Conservation (phyloP, 73 alveolate genomes). For the Breviolum minutum region DNA sequence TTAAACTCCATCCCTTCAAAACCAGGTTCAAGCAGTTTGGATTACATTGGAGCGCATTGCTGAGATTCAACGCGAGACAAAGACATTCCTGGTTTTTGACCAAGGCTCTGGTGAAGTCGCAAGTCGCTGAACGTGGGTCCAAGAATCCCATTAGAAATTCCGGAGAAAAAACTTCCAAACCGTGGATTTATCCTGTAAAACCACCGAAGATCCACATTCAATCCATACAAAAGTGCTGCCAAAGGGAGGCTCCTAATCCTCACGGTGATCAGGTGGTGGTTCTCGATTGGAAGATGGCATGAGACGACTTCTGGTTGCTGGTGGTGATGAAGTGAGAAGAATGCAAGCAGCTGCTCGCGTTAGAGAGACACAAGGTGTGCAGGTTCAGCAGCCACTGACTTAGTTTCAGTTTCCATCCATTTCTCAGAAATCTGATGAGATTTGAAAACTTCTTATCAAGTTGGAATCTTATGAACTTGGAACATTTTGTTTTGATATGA, state of each 20-base stretch:
- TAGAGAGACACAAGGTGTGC: conserved; percentile 10
- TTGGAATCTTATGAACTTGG: no score
- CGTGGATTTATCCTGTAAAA: no score
- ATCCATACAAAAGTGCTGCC: no score
- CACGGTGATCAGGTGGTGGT: conserved; percentile 18
- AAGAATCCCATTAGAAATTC: no score
- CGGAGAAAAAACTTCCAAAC: no score
- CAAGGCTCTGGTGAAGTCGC: conserved; percentile 18
- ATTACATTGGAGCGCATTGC: conserved; percentile 23
- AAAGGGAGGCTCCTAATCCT: background rate
- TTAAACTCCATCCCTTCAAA: background rate
- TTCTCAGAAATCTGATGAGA: no score
- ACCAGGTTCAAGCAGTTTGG: conserved; percentile 47
- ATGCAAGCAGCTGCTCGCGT: conserved; percentile 40
- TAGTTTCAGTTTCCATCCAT: background rate
- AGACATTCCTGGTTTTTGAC: conserved; percentile 68
- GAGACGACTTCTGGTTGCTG: conserved; percentile 58
- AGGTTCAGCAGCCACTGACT: conserved; percentile 15
- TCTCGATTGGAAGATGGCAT: background rate
- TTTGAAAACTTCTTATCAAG: no score
- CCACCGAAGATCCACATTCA: no score
- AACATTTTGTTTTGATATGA: no score
- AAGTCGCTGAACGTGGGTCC: no score
- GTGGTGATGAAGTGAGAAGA: conserved; percentile 33
- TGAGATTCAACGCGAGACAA: conserved; percentile 33